Conservation (phyloP, 2,329 filamentous ascomycete genomes). For the Proliferodiscus dingleyae region DNA sequence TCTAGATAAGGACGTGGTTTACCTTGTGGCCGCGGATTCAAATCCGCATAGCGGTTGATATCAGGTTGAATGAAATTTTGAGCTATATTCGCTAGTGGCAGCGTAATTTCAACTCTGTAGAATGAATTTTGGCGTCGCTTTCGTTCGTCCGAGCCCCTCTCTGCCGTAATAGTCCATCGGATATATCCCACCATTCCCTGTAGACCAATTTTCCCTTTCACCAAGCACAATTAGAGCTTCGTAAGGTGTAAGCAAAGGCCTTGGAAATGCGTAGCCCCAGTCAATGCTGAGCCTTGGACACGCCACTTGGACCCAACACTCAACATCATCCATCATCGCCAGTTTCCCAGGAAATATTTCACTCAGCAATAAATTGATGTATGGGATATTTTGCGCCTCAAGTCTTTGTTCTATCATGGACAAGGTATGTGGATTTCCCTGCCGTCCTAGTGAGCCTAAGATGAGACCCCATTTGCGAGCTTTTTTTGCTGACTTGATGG, state of each 20-base stretch:
- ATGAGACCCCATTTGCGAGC: conserved; percentile 94
- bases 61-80: too few species aligned
- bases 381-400: conserved; percentile 66
- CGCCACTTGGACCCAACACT: conserved; percentile 97
- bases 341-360: conserved; percentile 97
- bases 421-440: conserved; percentile 94
- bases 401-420: conserved; percentile 77
- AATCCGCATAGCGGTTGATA: too few species aligned
- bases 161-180: conserved; percentile 98
- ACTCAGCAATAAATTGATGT: conserved; percentile 78
- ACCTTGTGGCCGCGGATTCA: too few species aligned
- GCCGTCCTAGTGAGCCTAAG: conserved; percentile 82
- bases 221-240: conserved; percentile 90
- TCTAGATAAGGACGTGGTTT: too few species aligned
- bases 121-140: conserved; percentile 22
- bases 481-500: conserved; percentile 68
- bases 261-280: conserved; percentile 94
- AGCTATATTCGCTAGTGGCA: too few species aligned
- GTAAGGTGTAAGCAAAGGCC: conserved; percentile 86
- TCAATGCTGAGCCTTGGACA: conserved; percentile 97
- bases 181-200: conserved; percentile 61
- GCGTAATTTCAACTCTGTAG: conserved; percentile 22
- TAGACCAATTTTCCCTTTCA: conserved; percentile 69
- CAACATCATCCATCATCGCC: conserved; percentile 87
- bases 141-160: conserved; percentile 82